Conservation (phyloP, 768 basidiomycete genomes). For the Rhizopogon vesiculosus region DNA sequence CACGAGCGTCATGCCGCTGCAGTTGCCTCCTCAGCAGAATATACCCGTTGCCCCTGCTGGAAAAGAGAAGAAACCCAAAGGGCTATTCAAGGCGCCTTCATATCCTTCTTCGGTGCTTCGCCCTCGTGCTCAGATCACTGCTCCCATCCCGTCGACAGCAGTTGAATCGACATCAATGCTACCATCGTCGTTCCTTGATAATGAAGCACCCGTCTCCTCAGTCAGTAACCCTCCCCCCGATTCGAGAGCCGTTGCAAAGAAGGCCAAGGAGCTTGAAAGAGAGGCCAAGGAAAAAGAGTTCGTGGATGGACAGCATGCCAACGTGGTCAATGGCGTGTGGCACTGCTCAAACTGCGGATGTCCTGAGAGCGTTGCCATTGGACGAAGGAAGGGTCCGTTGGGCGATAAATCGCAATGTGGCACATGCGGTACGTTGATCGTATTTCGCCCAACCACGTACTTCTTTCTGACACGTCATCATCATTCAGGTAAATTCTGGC, state of each 20-base stretch:
- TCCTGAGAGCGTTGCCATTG: constrained; percentile 81
- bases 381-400: constrained; percentile 82
- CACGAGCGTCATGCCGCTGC: constrained; percentile 42
- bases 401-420: constrained; percentile 91
- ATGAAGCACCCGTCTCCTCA: constrained; percentile 45
- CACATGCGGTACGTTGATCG: constrained; percentile 67
- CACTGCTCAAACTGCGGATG: constrained; percentile 95
- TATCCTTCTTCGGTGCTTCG: constrained; percentile 51
- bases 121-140: constrained; percentile 53
- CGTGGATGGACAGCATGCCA: constrained; percentile 77
- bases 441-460: constrained; percentile 2
- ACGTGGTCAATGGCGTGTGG: constrained; percentile 84
- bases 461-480: constrained; percentile 3
- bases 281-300: constrained; percentile 84
- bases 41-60: constrained; percentile 29
- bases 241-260: constrained; percentile 48
- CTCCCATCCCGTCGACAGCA: constrained; percentile 66
- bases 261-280: constrained; percentile 68
- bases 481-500: constrained; percentile 80
- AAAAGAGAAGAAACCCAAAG: constrained; percentile 68
- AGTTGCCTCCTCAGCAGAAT: constrained; percentile 37
- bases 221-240: constrained; percentile 36
- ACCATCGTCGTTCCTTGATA: constrained; percentile 53
- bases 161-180: constrained; percentile 52
- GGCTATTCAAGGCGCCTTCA: constrained; percentile 69